phyloP scores from a whole-genome alignment of 371 early-diverging fungal species.

The Mortierella polycephala region DNA sequence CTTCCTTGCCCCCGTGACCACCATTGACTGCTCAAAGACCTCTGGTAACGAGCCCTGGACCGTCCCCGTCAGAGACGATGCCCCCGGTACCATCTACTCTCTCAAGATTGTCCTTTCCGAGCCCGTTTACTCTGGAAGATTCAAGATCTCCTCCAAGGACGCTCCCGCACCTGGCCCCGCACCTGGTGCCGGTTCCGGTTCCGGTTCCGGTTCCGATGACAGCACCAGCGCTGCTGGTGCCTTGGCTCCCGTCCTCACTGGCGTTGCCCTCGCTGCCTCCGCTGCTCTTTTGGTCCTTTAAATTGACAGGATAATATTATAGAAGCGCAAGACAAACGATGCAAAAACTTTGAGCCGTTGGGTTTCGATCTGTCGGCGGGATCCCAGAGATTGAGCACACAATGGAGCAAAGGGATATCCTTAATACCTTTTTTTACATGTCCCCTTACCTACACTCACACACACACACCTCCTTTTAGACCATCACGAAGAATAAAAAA shows the following conservation, averaged over 20 bases:
- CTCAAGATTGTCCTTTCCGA: slow-evolving; percentile 28
- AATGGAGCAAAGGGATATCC: too few species aligned
- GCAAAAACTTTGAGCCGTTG: too few species aligned
- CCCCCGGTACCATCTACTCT: slow-evolving; percentile 14
- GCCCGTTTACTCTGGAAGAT: slow-evolving; percentile 30
- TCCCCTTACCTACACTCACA: not conserved
- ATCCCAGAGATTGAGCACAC: too few species aligned
- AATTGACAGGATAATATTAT: slow-evolving; percentile 4
- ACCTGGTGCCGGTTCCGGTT: not conserved
- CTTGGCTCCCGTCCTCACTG: slow-evolving; percentile 11
- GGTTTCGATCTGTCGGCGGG: too few species aligned
- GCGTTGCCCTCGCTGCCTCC: slow-evolving; percentile 19
- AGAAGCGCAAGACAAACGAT: not conserved
- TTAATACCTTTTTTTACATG: not conserved
- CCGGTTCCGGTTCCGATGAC: not conserved
- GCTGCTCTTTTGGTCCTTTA: slow-evolving; percentile 22
- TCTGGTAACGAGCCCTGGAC: slow-evolving; percentile 25
- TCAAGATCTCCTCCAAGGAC: slow-evolving; percentile 19
- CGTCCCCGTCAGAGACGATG: slow-evolving; percentile 12
- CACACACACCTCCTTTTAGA: not conserved
- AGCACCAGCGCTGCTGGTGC: slow-evolving; percentile 11
- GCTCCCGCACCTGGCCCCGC: slow-evolving; percentile 4
- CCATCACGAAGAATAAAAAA: not conserved
- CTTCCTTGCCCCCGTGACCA: slow-evolving; percentile 64
- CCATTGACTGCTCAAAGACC: slow-evolving; percentile 33